A percentile compares a stretch with the other conserved stretches of the same genome.
Evolutionary conservation across 305 asterid genomes (phyloP).

Genomic region (Striga hermonthica): DNA sequence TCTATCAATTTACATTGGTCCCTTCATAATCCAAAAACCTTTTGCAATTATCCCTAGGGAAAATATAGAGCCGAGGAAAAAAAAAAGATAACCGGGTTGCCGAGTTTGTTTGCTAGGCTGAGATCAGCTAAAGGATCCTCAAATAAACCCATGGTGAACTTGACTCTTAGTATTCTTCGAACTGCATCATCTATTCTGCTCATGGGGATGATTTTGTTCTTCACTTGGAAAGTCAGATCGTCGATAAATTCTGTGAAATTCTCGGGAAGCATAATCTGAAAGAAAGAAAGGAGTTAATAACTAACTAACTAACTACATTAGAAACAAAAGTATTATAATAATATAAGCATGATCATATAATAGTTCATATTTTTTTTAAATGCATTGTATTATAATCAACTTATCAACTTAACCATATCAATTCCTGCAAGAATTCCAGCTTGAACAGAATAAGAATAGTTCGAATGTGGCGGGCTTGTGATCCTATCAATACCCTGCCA

Average conservation of each 20-base stretch:
- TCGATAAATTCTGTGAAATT: neutral
- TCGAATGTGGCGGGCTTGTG: neutral
- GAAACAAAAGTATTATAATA: neutral
- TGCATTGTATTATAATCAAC: too few species aligned
- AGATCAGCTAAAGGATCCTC: neutral
- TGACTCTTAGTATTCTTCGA: neutral
- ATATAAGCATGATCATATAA: neutral
- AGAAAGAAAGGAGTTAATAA: neutral
- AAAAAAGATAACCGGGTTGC: neutral
- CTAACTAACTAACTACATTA: neutral
- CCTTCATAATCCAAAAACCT: too few species aligned
- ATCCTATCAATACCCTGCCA: slow-evolving; percentile 3
- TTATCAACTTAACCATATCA: neutral
- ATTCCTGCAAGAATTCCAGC: slow-evolving; percentile 7
- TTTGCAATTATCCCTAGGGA: too few species aligned
- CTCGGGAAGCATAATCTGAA: slow-evolving; percentile 1
- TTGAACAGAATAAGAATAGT: slow-evolving; percentile 5
- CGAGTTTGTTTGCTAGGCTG: neutral
- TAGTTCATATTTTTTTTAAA: too few species aligned
- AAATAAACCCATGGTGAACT: neutral
- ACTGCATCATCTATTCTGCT: neutral
- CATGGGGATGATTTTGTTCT: neutral
- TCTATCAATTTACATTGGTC: too few species aligned
- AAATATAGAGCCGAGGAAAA: too few species aligned
- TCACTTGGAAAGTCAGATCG: neutral